phyloP scores from a whole-genome alignment of 1,284 basidiomycete genomes.

The Ustilago xerochloae region DNA sequence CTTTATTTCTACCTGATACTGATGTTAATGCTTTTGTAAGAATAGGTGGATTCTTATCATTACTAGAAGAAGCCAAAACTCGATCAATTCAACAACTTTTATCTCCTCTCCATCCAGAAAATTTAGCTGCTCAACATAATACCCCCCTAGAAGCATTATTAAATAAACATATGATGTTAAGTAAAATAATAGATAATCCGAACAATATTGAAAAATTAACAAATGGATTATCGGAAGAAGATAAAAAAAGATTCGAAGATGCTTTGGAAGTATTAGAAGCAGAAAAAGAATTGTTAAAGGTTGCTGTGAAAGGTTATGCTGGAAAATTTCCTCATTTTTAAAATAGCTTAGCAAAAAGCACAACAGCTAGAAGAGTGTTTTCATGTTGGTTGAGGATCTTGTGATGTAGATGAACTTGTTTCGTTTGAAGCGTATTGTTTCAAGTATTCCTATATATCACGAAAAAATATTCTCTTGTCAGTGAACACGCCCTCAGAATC shows the following conservation, averaged over 20 bases:
- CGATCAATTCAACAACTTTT: neutral
- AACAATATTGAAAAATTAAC: neutral
- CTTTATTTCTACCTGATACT: neutral
- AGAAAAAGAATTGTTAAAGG: neutral
- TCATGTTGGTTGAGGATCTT: neutral
- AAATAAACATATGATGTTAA: neutral
- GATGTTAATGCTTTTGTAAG: neutral
- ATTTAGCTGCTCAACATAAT: slow-evolving; percentile 3
- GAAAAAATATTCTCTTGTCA: neutral
- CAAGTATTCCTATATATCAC: slow-evolving; percentile 36
- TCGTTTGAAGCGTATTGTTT: slow-evolving; percentile 18
- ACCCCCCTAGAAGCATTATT: neutral
- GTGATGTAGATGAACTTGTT: neutral
- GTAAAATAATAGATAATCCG: neutral
- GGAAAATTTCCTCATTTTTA: neutral
- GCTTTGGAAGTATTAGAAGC: neutral
- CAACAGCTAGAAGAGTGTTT: no score
- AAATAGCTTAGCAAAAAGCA: neutral
- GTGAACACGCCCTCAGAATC: neutral
- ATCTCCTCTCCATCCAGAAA: slow-evolving; percentile 18
- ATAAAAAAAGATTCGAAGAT: neutral
- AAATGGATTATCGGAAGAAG: neutral
- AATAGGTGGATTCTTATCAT: neutral
- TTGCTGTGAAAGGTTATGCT: neutral
- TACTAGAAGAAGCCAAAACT: neutral